phyloP scores from a whole-genome alignment of 2,329 filamentous ascomycete genomes.

The Trichophyton benhamiae region DNA sequence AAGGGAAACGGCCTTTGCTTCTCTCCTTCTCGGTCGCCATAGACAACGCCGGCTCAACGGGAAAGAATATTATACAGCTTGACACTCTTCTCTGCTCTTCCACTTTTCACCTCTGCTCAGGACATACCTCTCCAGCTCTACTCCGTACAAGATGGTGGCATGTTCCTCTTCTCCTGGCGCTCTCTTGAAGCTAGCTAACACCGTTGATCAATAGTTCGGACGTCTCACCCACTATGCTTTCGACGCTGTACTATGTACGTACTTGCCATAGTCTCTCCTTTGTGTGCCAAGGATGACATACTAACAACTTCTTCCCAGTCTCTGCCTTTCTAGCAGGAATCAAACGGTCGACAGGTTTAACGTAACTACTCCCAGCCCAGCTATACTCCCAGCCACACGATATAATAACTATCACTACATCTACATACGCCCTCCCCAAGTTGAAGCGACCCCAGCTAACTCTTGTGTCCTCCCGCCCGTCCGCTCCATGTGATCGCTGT shows the following conservation, averaged over 20 bases:
- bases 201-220: slow-evolving; percentile 72
- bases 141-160: slow-evolving; percentile 29
- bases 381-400: neutral
- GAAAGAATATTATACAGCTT: no score
- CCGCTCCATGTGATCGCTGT: slow-evolving; percentile 1
- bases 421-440: neutral
- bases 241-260: slow-evolving; percentile 80
- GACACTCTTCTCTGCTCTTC: neutral
- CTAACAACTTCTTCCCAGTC: slow-evolving; percentile 41
- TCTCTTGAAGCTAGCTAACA: slow-evolving; percentile 24
- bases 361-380: slow-evolving; percentile 52
- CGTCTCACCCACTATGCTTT: slow-evolving; percentile 89
- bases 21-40: neutral
- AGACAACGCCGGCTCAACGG: neutral
- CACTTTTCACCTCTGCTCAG: neutral
- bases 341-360: slow-evolving; percentile 92
- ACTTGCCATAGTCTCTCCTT: neutral
- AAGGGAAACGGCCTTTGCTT: neutral
- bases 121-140: slow-evolving; percentile 3
- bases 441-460: slow-evolving; percentile 6
- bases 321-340: slow-evolving; percentile 94
- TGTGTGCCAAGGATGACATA: neutral
- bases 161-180: slow-evolving; percentile 37
- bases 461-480: slow-evolving; percentile 8
- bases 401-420: slow-evolving; percentile 3